These are phyloP conservation scores for Vitis labrusca DNA, from an alignment of 164 flowering plant genomes.

Conservation along the genomic window DNA sequence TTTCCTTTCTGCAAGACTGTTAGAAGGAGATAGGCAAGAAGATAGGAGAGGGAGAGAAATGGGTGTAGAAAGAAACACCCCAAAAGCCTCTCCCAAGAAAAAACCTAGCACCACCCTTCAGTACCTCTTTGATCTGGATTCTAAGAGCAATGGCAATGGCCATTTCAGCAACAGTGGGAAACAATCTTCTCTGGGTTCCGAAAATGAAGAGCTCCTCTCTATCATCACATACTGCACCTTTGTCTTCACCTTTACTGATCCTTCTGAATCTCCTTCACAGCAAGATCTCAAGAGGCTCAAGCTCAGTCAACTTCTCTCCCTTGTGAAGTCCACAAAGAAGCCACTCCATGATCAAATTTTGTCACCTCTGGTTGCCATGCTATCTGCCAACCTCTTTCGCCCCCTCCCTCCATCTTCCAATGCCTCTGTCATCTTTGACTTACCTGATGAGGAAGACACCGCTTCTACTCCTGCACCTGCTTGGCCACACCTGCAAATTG, in stretches of 20 bases:
- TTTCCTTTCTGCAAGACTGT: background rate
- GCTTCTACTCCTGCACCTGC: slow-evolving; percentile 25
- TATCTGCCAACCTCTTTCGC: slow-evolving; percentile 34
- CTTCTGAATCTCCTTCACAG: slow-evolving; percentile 45
- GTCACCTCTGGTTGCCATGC: slow-evolving; percentile 27
- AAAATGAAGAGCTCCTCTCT: slow-evolving; percentile 47
- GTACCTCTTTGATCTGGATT: slow-evolving; percentile 53
- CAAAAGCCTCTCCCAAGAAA: slow-evolving; percentile 32
- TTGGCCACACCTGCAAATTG: slow-evolving; percentile 71
- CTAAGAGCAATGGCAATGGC: slow-evolving; percentile 11
- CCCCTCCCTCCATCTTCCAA: slow-evolving; percentile 36
- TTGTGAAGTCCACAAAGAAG: slow-evolving; percentile 30
- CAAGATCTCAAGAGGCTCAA: slow-evolving; percentile 50
- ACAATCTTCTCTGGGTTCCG: slow-evolving; percentile 25
- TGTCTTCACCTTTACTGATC: slow-evolving; percentile 47
- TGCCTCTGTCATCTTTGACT: slow-evolving; percentile 13
- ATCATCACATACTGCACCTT: slow-evolving; percentile 44
- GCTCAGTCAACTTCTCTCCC: slow-evolving; percentile 46
- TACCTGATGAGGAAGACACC: slow-evolving; percentile 54
- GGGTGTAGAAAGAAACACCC: slow-evolving; percentile 37
- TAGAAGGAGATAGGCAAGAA: background rate
- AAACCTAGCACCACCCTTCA: slow-evolving; percentile 49
- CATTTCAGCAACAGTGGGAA: slow-evolving; percentile 2
- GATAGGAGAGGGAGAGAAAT: slow-evolving; percentile 17
- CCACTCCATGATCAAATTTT: slow-evolving; percentile 14